Base-by-base conservation (phyloP, 2,329 filamentous ascomycete genomes). In the Sphaerulina vaccinii region DNA sequence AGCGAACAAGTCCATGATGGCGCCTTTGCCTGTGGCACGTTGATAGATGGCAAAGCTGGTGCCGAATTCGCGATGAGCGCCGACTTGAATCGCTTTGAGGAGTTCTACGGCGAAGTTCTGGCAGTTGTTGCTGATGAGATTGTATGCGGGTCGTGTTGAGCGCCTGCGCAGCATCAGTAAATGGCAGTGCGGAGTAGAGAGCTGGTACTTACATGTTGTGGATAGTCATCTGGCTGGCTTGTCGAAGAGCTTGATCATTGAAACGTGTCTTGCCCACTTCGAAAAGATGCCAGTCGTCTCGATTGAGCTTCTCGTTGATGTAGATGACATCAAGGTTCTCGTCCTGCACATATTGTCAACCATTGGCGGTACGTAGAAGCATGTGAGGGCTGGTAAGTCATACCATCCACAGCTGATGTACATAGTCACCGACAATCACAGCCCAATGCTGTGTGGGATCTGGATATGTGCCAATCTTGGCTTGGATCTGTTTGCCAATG, bases 41-140 rank as follows among this genome's bases (percentile, higher is more conserved):
- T 55, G 52, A 22, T 58, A 58, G 16, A 58, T 52, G 27, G 49
- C 49, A 35, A 58, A 55, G 16, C 35, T 52, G 11, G 55, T 58
- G 37, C 52, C 55, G 33, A 58, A 58, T 16, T 58, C 52, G 4
- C 32, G 35, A 41, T 55, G 49, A 7, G 45, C 49, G 42, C 55
- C 55, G 15, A 58, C 48, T 41, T 58, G 55, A 37, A 58, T 48
- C 3, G 49, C 50, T 42, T 58, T 54, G 29, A 58, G 49, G 9
- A 58, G 45, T 16, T 58, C 53, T 9, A 55, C 52, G 7, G 55
- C 55, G 21, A 58, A 58, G 37, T 55, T 56, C 36, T 58, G 55
- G 46, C 55, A 58, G 50, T 58, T 58, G 45, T 58, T 58, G 55
- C 52, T 55, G 27, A 58, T 58, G 22, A 58, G 53, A 24, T 58